phyloP scores from a whole-genome alignment of 1,139 yeast genomes.

The Magnusiomyces fungicola region DNA sequence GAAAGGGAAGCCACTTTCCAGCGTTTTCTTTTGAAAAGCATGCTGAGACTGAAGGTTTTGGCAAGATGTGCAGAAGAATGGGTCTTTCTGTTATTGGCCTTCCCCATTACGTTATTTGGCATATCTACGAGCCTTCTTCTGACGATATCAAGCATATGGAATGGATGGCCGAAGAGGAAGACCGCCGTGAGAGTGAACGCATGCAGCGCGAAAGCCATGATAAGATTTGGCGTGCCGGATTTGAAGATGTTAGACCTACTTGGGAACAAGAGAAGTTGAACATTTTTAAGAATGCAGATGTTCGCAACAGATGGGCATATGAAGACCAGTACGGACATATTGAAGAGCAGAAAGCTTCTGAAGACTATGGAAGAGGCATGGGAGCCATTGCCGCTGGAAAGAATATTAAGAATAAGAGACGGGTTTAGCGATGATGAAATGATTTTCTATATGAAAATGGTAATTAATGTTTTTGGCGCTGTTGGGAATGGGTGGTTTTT shows the following conservation, averaged over 20 bases:
- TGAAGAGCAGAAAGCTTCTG: background rate
- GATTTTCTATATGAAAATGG: too few relatives aligned
- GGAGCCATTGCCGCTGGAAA: slow-evolving; percentile 7
- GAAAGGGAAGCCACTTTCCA: slow-evolving; percentile 79
- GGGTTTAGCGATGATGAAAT: too few relatives aligned
- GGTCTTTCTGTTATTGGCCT: slow-evolving; percentile 75
- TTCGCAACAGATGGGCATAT: slow-evolving; percentile 20
- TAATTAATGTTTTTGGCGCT: too few relatives aligned
- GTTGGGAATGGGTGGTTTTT: too few relatives aligned
- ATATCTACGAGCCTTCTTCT: slow-evolving; percentile 79
- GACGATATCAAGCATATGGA: slow-evolving; percentile 91
- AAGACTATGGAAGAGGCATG: background rate
- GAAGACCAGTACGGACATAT: background rate
- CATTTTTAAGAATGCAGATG: slow-evolving; percentile 66
- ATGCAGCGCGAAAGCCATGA: slow-evolving; percentile 62
- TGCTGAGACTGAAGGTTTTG: slow-evolving; percentile 92
- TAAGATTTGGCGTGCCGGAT: slow-evolving; percentile 69
- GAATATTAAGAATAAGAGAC: background rate
- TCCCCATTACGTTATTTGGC: slow-evolving; percentile 91
- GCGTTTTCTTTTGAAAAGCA: slow-evolving; percentile 86
- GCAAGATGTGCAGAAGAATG: slow-evolving; percentile 76
- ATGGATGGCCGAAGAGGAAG: slow-evolving; percentile 93
- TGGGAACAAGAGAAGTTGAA: slow-evolving; percentile 63
- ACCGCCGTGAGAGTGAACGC: slow-evolving; percentile 60
- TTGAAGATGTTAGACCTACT: slow-evolving; percentile 58